These are phyloP conservation scores for Lactifluus echinatus DNA, from an alignment of 768 basidiomycete species.

Conservation along the genomic window DNA sequence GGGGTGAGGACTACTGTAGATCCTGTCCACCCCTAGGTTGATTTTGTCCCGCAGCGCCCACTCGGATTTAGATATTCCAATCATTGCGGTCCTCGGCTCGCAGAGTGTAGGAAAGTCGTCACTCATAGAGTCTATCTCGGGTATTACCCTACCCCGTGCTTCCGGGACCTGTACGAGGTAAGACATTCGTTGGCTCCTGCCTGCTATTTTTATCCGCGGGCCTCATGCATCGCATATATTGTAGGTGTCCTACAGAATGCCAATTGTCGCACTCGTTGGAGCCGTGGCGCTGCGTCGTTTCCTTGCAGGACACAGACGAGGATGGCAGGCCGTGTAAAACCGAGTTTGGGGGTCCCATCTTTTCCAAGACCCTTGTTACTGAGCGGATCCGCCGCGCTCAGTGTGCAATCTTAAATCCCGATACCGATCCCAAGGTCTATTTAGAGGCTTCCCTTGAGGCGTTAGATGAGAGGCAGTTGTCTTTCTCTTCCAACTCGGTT, in stretches of 20 bases:
- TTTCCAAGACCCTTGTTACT: slow-evolving; percentile 46
- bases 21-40: background rate
- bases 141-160: slow-evolving; percentile 59
- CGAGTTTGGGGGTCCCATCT: slow-evolving; percentile 33
- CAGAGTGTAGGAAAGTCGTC: slow-evolving; percentile 76
- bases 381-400: slow-evolving; percentile 61
- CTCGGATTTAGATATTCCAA: slow-evolving; percentile 61
- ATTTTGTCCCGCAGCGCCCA: slow-evolving; percentile 40
- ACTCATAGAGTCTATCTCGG: slow-evolving; percentile 68
- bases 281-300: slow-evolving; percentile 31
- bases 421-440: slow-evolving; percentile 28
- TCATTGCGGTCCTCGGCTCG: slow-evolving; percentile 66
- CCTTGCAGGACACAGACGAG: slow-evolving; percentile 26
- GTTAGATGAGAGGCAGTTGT: slow-evolving; percentile 15
- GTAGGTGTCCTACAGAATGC: slow-evolving; percentile 34
- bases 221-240: background rate
- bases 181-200: no score
- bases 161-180: slow-evolving; percentile 70
- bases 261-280: slow-evolving; percentile 23
- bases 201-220: background rate
- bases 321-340: slow-evolving; percentile 20
- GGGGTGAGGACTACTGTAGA: slow-evolving; percentile 35
- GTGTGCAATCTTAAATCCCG: slow-evolving; percentile 56
- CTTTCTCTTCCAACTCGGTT: slow-evolving; percentile 32
- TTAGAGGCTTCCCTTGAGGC: slow-evolving; percentile 31